Conservation (phyloP, 352 stramenopile species). For the Globisporangium barbulae region DNA sequence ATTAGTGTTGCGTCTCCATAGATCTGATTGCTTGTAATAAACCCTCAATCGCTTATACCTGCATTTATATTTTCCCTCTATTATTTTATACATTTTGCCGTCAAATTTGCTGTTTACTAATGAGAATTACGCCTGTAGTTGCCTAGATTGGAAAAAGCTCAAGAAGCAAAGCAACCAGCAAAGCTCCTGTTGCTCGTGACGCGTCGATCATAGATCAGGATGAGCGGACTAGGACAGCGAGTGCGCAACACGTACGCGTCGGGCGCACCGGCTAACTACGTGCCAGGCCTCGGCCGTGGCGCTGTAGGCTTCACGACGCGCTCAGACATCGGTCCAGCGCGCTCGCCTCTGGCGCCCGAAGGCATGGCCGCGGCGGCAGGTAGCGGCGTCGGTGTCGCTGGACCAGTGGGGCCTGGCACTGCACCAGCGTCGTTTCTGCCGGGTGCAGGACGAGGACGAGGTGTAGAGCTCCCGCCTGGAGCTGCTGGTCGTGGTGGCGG, state of each 20-base stretch:
- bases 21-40: too few relatives aligned
- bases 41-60: too few relatives aligned
- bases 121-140: too few relatives aligned
- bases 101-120: too few relatives aligned
- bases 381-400: not conserved
- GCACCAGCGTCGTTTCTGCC: conserved; percentile 82
- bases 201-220: conserved; percentile 12
- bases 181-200: not conserved
- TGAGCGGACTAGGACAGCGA: conserved; percentile 73
- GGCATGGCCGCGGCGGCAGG: not conserved
- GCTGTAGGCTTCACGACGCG: conserved; percentile 97
- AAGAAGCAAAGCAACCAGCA: too few relatives aligned
- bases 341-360: conserved; percentile 29
- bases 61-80: too few relatives aligned
- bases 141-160: too few relatives aligned
- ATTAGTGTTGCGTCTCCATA: too few relatives aligned
- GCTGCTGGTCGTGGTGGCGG: conserved; percentile 17
- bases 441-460: conserved; percentile 82
- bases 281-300: conserved; percentile 93
- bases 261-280: conserved; percentile 93
- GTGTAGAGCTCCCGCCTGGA: conserved; percentile 23
- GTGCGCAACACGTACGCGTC: conserved; percentile 84
- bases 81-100: too few relatives aligned
- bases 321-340: conserved; percentile 94
- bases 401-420: conserved; percentile 14